phyloP scores from a whole-genome alignment of 805 yeast species.

The Candida incommunis region DNA sequence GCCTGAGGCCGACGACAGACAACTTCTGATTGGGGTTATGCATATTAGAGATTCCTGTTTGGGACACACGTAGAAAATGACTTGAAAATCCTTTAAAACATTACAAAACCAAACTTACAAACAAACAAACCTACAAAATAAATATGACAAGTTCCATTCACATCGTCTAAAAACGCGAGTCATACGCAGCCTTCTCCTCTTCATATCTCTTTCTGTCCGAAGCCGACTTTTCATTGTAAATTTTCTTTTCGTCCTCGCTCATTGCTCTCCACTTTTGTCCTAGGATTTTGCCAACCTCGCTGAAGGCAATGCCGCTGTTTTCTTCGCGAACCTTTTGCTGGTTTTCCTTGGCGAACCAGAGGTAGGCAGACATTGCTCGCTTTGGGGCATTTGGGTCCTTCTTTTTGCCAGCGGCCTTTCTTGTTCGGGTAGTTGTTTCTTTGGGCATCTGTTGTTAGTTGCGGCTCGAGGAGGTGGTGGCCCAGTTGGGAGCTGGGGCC shows the following conservation, averaged over 20 bases:
- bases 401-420: conserved; percentile 9
- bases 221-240: conserved; percentile 87
- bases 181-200: conserved; percentile 65
- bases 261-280: conserved; percentile 97
- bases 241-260: conserved; percentile 65
- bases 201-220: conserved; percentile 97
- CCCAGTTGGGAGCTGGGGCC: not conserved
- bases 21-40: too few species aligned
- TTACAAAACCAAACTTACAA: too few species aligned
- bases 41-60: too few species aligned
- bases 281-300: conserved; percentile 81
- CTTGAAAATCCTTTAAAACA: not conserved
- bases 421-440: not conserved
- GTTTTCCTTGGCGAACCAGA: conserved; percentile 97
- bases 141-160: not conserved
- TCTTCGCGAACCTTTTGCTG: conserved; percentile 93
- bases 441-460: not conserved
- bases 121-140: too few species aligned
- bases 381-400: conserved; percentile 83
- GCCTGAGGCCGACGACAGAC: too few species aligned
- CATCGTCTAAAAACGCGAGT: too few species aligned
- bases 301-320: conserved; percentile 92
- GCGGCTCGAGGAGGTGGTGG: not conserved
- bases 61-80: too few species aligned
- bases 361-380: conserved; percentile 95